Percentiles rank a stretch among this genome's conserved stretches.
Evolutionary conservation across 768 basidiomycete genomes (phyloP).

Genomic region (Pilatotrama ljubarskyi): DNA sequence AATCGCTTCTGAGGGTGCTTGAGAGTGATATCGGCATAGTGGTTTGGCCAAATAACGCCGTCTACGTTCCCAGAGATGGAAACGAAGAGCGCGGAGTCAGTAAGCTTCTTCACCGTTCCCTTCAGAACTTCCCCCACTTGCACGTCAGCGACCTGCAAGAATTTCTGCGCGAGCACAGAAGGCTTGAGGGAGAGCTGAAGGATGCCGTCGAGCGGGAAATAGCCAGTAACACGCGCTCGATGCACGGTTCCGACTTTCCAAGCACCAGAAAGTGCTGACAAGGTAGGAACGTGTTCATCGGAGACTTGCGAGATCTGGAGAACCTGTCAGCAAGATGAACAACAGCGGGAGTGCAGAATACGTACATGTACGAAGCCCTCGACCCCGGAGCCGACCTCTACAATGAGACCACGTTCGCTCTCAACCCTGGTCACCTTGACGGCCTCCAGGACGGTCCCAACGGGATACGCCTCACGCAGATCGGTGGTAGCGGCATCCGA

Average conservation of each 20-base stretch:
- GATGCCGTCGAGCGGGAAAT: constrained; percentile 82
- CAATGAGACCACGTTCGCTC: constrained; percentile 77
- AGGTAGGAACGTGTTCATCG: constrained; percentile 84
- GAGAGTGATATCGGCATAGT: constrained; percentile 92
- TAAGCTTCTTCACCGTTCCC: constrained; percentile 84
- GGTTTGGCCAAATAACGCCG: constrained; percentile 91
- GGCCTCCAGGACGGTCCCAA: constrained; percentile 71
- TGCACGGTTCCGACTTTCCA: constrained; percentile 83
- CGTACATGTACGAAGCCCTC: constrained; percentile 89
- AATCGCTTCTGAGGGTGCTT: constrained; percentile 93
- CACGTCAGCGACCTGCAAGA: constrained; percentile 80
- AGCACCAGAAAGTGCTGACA: constrained; percentile 67
- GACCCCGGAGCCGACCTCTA: constrained; percentile 60
- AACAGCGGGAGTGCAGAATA: constrained; percentile 2
- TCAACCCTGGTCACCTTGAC: constrained; percentile 78
- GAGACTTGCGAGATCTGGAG: constrained; percentile 89
- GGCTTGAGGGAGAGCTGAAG: constrained; percentile 85
- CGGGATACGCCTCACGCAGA: constrained; percentile 61
- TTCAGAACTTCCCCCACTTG: constrained; percentile 85
- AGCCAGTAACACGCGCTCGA: constrained; percentile 83
- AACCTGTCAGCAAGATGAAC: not conserved
- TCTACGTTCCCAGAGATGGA: constrained; percentile 86
- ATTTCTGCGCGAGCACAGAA: constrained; percentile 81
- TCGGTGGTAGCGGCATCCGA: constrained; percentile 29
- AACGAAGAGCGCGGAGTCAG: constrained; percentile 80